phyloP scores from a whole-genome alignment of 805 yeast species.

The Schwanniomyces polymorphus region DNA sequence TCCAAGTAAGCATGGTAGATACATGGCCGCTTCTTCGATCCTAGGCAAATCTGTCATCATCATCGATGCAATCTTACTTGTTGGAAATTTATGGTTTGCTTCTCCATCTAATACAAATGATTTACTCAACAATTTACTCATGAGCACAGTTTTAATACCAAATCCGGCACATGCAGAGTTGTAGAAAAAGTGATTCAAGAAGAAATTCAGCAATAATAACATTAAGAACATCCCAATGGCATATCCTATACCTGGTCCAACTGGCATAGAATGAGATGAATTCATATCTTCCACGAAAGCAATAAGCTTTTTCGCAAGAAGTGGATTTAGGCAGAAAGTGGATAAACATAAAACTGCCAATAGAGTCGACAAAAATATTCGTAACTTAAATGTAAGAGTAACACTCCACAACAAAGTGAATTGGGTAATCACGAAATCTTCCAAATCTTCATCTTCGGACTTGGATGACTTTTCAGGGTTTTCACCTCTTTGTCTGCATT shows the following conservation, averaged over 20 bases:
- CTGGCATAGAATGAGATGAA: slow-evolving; percentile 12
- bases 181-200: slow-evolving; percentile 60
- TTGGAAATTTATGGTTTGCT: slow-evolving; percentile 57
- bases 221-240: slow-evolving; percentile 27
- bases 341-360: slow-evolving; percentile 1
- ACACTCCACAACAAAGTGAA: slow-evolving; percentile 15
- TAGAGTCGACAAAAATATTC: slow-evolving; percentile 7
- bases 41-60: slow-evolving; percentile 77
- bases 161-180: slow-evolving; percentile 60
- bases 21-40: slow-evolving; percentile 66
- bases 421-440: slow-evolving; percentile 22
- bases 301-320: slow-evolving; percentile 31
- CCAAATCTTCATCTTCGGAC: slow-evolving; percentile 19
- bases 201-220: slow-evolving; percentile 12
- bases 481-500: slow-evolving; percentile 21
- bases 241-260: slow-evolving; percentile 33
- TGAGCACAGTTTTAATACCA: slow-evolving; percentile 62
- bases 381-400: slow-evolving; percentile 23
- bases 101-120: slow-evolving; percentile 56
- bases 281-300: slow-evolving; percentile 25
- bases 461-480: slow-evolving; percentile 15
- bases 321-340: slow-evolving; percentile 11
- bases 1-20: slow-evolving; percentile 56
- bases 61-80: slow-evolving; percentile 66
- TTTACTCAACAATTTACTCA: slow-evolving; percentile 67